Evolutionary conservation across 805 yeast genomes (phyloP).

Genomic region (Tetrapisispora taiwanensis): DNA sequence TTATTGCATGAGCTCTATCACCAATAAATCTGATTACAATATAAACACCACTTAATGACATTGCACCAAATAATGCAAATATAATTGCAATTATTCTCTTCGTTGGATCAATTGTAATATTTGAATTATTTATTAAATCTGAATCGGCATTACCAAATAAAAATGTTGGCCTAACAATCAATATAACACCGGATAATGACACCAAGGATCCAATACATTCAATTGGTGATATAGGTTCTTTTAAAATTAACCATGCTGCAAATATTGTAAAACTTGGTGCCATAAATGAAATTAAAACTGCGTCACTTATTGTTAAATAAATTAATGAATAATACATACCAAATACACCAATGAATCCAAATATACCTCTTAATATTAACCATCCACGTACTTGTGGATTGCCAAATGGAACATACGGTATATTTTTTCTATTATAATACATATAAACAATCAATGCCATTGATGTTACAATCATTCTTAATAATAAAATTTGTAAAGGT

Average conservation of each 20-base stretch:
- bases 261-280: conserved; percentile 70
- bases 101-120: conserved; percentile 25
- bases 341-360: conserved; percentile 75
- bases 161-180: conserved; percentile 75
- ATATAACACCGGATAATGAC: conserved; percentile 64
- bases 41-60: conserved; percentile 61
- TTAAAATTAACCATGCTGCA: conserved; percentile 55
- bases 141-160: conserved; percentile 38
- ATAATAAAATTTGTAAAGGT: conserved; percentile 69
- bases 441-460: conserved; percentile 48
- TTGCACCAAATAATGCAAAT: conserved; percentile 55
- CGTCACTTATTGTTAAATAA: conserved; percentile 69
- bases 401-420: conserved; percentile 61
- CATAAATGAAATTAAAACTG: conserved; percentile 69
- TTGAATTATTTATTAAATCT: neutral
- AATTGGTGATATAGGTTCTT: conserved; percentile 52
- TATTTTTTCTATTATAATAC: conserved; percentile 33
- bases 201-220: conserved; percentile 62
- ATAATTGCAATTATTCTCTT: conserved; percentile 52
- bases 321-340: conserved; percentile 66
- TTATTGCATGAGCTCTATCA: conserved; percentile 63
- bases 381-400: conserved; percentile 46
- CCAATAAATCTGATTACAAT: conserved; percentile 70
- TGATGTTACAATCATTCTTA: conserved; percentile 67
- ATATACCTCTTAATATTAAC: conserved; percentile 51